Percentiles rank a stretch among this genome's conserved stretches.
phyloP scores from a whole-genome alignment of 371 early-diverging fungal species.

The Apophysomyces trapeziformis region DNA sequence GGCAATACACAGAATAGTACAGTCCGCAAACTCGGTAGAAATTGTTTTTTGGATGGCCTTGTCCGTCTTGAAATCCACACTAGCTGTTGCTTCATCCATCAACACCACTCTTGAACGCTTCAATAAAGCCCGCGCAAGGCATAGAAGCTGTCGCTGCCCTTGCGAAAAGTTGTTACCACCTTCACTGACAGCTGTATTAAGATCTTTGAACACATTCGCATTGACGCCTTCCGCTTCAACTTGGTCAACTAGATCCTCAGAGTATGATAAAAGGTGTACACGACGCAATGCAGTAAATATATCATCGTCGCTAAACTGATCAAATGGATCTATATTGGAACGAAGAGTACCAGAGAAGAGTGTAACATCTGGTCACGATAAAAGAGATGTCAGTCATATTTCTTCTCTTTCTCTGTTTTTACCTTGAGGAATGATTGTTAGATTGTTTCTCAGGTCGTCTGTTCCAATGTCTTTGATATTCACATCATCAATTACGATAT shows the following conservation, averaged over 20 bases:
- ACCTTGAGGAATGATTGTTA: conserved; percentile 79
- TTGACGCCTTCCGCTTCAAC: conserved; percentile 37
- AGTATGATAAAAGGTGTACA: conserved; percentile 53
- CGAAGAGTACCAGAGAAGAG: conserved; percentile 70
- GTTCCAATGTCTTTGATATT: conserved; percentile 74
- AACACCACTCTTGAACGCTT: conserved; percentile 42
- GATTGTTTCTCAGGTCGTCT: conserved; percentile 67
- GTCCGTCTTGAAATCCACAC: conserved; percentile 75
- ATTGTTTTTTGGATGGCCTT: conserved; percentile 70
- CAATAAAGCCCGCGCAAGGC: conserved; percentile 80
- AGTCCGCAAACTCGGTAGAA: conserved; percentile 59
- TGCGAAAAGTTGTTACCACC: conserved; percentile 81
- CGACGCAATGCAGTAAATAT: conserved; percentile 71
- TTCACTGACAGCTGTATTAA: conserved; percentile 53
- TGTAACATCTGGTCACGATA: conserved; percentile 51
- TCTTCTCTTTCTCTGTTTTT: neutral
- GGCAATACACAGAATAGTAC: conserved; percentile 83
- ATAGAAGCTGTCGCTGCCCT: conserved; percentile 87
- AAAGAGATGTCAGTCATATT: neutral
- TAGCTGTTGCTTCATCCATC: conserved; percentile 83
- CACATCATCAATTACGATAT: conserved; percentile 74
- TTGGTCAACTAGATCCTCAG: conserved; percentile 18
- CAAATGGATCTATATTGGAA: conserved; percentile 72
- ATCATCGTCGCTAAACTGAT: conserved; percentile 60
- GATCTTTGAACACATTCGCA: conserved; percentile 52